These are phyloP conservation scores for Leccinum subgranulosum DNA, from an alignment of 768 basidiomycete genomes.

Conservation along the genomic window DNA sequence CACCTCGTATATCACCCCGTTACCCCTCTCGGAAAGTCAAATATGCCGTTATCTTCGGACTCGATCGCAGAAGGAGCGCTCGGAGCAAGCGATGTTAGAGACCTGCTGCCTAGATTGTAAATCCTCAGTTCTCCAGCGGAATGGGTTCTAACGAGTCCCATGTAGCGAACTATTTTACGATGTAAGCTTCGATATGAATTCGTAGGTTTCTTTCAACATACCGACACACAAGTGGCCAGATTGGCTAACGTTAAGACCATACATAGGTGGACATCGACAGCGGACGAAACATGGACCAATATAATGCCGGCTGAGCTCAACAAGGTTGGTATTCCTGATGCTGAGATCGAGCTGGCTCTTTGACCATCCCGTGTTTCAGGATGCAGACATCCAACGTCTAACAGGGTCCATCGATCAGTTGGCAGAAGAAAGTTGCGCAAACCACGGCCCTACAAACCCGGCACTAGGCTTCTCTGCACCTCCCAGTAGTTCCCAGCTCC, in stretches of 20 bases:
- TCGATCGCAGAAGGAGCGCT: background rate
- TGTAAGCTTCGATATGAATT: background rate
- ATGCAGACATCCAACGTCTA: background rate
- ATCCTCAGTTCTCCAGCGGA: background rate
- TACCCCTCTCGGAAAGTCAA: background rate
- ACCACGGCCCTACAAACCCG: background rate
- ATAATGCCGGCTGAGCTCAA: background rate
- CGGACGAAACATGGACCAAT: background rate
- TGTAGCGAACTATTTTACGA: background rate
- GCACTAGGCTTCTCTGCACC: background rate
- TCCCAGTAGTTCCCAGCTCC: background rate
- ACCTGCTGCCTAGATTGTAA: background rate
- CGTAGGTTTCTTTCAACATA: background rate
- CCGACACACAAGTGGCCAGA: background rate
- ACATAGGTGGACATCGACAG: slow-evolving; percentile 1
- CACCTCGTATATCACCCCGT: background rate
- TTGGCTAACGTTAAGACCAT: background rate
- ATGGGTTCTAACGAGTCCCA: background rate
- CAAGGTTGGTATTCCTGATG: background rate
- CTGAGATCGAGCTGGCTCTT: background rate
- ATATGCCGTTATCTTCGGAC: background rate
- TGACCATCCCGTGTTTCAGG: background rate
- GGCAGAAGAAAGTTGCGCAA: background rate
- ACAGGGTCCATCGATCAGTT: background rate
- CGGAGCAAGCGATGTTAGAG: too few species aligned